Percentiles rank a stretch among this genome's conserved stretches.
These are phyloP conservation scores for Esteya vermicola DNA, from an alignment of 2,329 filamentous ascomycete species.

Conservation along the genomic window DNA sequence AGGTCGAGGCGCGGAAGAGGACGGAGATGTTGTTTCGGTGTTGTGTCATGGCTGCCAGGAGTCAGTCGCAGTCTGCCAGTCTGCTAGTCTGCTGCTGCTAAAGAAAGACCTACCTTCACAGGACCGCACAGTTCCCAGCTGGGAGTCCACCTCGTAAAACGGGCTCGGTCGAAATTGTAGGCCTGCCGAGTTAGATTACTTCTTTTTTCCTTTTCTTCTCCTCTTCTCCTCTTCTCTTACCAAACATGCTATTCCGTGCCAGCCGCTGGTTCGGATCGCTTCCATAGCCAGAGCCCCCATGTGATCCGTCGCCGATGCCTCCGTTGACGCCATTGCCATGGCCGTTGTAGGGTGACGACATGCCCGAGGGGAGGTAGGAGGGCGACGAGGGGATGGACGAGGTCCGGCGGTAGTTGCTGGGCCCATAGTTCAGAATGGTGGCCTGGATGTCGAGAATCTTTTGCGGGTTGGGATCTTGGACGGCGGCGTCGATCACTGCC, in stretches of 20 bases:
- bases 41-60: conserved; percentile 36
- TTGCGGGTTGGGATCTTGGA: conserved; percentile 5
- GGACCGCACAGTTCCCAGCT: conserved; percentile 48
- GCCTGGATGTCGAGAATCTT: conserved; percentile 4
- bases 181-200: too few relatives aligned
- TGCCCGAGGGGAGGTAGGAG: neutral
- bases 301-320: neutral
- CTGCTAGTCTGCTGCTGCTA: too few relatives aligned
- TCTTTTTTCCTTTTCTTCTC: too few relatives aligned
- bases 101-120: conserved; percentile 52
- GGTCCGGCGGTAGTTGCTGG: conserved; percentile 1
- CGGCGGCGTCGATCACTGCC: conserved; percentile 8
- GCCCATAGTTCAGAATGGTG: conserved; percentile 3
- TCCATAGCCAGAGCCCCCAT: neutral
- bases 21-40: conserved; percentile 34
- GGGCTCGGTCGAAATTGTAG: conserved; percentile 56
- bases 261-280: neutral
- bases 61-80: conserved; percentile 10
- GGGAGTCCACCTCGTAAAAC: conserved; percentile 61
- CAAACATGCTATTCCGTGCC: neutral
- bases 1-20: conserved; percentile 32
- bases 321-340: neutral
- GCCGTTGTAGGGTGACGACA: conserved; percentile 5
- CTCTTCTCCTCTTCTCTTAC: too few relatives aligned
- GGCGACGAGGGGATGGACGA: conserved; percentile 5